Evolutionary conservation across 2,329 filamentous ascomycete species (phyloP).

Genomic region (Aureobasidium melanogenum): DNA sequence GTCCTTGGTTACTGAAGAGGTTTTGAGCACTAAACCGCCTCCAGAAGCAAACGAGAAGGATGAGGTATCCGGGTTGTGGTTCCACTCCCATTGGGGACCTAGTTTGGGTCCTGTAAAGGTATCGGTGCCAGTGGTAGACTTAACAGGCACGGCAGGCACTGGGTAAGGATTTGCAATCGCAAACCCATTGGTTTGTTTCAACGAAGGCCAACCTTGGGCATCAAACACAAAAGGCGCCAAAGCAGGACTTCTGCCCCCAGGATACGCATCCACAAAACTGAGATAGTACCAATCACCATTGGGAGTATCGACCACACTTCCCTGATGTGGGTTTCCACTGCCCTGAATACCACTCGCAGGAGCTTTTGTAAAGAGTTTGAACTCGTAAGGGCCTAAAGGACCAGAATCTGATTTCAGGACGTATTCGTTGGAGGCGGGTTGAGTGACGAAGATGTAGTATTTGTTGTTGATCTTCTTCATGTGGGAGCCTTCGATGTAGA

Average conservation of each 20-base stretch:
- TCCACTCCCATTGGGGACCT: conserved; percentile 49
- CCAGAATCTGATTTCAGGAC: conserved; percentile 38
- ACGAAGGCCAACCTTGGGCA: conserved; percentile 42
- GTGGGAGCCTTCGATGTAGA: conserved; percentile 41
- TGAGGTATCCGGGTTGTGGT: conserved; percentile 49
- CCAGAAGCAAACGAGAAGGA: conserved; percentile 34
- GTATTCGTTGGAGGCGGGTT: conserved; percentile 38
- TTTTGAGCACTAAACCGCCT: conserved; percentile 38
- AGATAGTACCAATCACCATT: conserved; percentile 51
- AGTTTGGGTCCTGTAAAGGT: conserved; percentile 37
- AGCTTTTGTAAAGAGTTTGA: conserved; percentile 35
- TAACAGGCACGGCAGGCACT: conserved; percentile 23
- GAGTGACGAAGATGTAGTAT: conserved; percentile 48
- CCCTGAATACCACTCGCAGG: conserved; percentile 37
- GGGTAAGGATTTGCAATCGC: conserved; percentile 37
- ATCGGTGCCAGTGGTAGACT: conserved; percentile 34
- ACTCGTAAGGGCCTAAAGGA: conserved; percentile 46
- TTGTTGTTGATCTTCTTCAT: conserved; percentile 50
- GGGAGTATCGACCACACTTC: conserved; percentile 45
- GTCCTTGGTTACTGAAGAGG: conserved; percentile 45
- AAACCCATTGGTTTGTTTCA: conserved; percentile 34
- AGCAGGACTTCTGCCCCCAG: conserved; percentile 49
- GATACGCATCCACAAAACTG: conserved; percentile 48
- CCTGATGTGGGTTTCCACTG: conserved; percentile 38
- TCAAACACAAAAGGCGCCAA: conserved; percentile 47